These are phyloP conservation scores for Gastrodia elata DNA, from an alignment of 106 monocot species.

Conservation along the genomic window DNA sequence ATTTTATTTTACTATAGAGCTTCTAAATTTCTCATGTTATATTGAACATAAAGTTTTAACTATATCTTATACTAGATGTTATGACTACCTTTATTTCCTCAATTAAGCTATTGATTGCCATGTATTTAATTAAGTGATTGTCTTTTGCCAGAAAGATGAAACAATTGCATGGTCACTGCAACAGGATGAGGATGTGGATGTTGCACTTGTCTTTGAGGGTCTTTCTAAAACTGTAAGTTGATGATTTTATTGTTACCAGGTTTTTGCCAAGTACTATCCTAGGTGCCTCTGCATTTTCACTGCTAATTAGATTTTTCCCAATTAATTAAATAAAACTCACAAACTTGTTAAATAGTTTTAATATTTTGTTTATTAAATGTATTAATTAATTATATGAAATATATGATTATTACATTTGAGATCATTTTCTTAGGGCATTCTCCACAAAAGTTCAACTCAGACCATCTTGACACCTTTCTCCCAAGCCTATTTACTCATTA, in stretches of 20 bases:
- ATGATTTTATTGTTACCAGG: background rate
- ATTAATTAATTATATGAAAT: too few species aligned
- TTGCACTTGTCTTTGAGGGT: slow-evolving; percentile 11
- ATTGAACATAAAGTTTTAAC: background rate
- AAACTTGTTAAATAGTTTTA: too few species aligned
- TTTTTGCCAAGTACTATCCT: background rate
- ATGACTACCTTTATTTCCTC: background rate
- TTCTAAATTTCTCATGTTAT: background rate
- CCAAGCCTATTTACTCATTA: too few species aligned
- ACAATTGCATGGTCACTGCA: slow-evolving; percentile 51
- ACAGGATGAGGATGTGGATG: slow-evolving; percentile 28
- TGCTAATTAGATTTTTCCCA: background rate
- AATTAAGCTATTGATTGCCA: background rate
- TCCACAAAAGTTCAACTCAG: too few species aligned
- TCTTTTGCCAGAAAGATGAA: slow-evolving; percentile 38
- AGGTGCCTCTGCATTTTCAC: background rate
- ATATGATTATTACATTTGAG: too few species aligned
- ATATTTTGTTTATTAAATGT: too few species aligned
- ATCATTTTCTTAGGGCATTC: too few species aligned
- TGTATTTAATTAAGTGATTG: background rate
- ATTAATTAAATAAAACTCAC: too few species aligned
- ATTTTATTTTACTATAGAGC: background rate
- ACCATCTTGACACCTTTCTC: too few species aligned
- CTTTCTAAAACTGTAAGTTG: slow-evolving; percentile 25
- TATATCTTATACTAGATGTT: background rate